Base-by-base conservation (phyloP, 2,329 filamentous ascomycete genomes). In the Penicillium sp. region DNA sequence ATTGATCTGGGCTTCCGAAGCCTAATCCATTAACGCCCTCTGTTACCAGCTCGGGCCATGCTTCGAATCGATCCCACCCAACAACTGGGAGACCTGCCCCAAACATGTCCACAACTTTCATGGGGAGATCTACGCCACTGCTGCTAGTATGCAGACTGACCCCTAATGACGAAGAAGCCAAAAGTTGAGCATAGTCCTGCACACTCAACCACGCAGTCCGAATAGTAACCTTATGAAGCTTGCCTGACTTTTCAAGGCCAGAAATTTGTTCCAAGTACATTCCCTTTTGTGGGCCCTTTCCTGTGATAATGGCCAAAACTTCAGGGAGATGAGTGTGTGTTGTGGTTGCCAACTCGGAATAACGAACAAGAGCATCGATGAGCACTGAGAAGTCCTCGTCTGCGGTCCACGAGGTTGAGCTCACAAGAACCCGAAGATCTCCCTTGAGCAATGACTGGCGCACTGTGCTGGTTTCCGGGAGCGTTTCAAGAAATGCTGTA, bases 31-130 rank as follows among this genome's bases (percentile, higher is more conserved):
- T 97, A 38, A 86, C 79, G 0, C 89, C 88, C 66, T 97, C 92
- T 48, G 83, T 88, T 24, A 99, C 89, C n/a, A 99, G 78, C 75
- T 99, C 94, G 2, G 84, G 79, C 81, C 96, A 96, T 58, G 92
- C 93, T 68, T 92, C 87, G 67, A 96, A 99, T 2, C 83, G 82
- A 24, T 84, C 84, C 81, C 94, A 97, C 4, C 92, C 93, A 0
- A 88, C 87, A 0, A 99, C 94, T 0, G 94, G 94, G 27, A 99
- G 77, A 0, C 93, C 94, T 0, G 92, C 89, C 2, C 94, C 94
- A 71, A 99, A 97, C 92, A 99, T 97, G 71, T 99, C 94, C 13
- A 99, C 92, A 1, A 99, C 92, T 75, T 99, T 99, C 94, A 99
- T 99, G 0, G 94, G 94, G 18, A 99, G 79, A 73, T 99, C 94